A percentile compares a stretch with the other conserved stretches of the same genome.
phyloP scores from a whole-genome alignment of 1,284 basidiomycete species.

The Heterobasidion occidentale region DNA sequence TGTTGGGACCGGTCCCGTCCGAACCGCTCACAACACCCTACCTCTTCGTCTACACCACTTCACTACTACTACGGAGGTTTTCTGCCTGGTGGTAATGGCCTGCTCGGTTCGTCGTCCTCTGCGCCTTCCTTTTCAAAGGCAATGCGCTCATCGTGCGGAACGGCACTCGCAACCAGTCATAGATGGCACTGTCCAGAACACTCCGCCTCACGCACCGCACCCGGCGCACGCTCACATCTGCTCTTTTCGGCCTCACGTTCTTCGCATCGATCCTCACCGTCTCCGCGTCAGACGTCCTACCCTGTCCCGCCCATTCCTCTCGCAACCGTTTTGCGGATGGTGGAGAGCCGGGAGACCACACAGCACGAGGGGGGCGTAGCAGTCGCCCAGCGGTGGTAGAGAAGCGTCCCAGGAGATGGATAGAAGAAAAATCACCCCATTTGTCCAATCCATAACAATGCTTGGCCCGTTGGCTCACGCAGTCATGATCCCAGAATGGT shows the following conservation, averaged over 20 bases:
- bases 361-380: background rate
- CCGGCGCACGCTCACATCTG: constrained; percentile 66
- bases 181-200: constrained; percentile 50
- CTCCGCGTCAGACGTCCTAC: constrained; percentile 69
- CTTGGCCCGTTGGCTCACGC: background rate
- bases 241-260: constrained; percentile 73
- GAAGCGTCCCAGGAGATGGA: constrained; percentile 70
- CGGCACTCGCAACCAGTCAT: constrained; percentile 9
- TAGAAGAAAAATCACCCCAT: constrained; percentile 57
- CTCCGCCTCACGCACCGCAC: constrained; percentile 51
- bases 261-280: constrained; percentile 71
- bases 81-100: constrained; percentile 3
- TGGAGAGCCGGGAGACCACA: constrained; percentile 12
- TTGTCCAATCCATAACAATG: constrained; percentile 1
- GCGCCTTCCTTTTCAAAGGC: background rate
- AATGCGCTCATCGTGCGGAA: background rate
- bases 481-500: background rate
- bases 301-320: constrained; percentile 60
- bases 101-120: background rate
- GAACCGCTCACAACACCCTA: background rate
- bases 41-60: background rate
- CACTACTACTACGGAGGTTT: background rate
- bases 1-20: background rate
- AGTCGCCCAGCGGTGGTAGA: constrained; percentile 28
- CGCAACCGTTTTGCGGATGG: constrained; percentile 49